Evolutionary conservation across 164 flowering plant genomes (phyloP), one percentile per base, ranked within the genome.

Genomic region (Nelumbo lutea): DNA sequence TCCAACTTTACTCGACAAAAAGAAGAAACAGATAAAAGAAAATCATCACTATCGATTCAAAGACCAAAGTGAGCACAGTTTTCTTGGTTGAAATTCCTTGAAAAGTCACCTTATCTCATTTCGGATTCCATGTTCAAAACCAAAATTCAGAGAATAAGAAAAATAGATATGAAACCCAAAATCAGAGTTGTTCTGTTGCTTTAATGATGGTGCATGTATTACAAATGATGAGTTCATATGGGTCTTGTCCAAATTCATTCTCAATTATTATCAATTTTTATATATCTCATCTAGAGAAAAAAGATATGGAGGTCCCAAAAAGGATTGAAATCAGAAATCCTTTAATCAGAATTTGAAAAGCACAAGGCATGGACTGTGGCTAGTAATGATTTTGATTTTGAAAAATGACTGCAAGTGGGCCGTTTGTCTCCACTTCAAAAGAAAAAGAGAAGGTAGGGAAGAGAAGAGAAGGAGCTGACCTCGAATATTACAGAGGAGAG

Each of bases 401-500:
- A 44, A 55, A 41, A 27, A 27, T 3, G 45, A 38, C 53, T 43
- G 50, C 59, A 57, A 51, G 13, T 51, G 47, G 67, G 51, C 59
- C 64, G 5, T 65, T 14, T 51, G 1, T 48, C 46, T 64, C 46
- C 61, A 42, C 48, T 68, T 0, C 13, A 61, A 64, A 65, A 6
- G 13, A 13, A 44, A 46, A 40, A 62, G 57, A 72, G 46, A 61
- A 46, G 51, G 62, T 62, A 51, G 60, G 4, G 43, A 42, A 41
- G 41, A 27, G 6, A 6, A 42, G 44, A 43, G 48, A 59, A 27
- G 8, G 9, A 66, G 74, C 73, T 48, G 1, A 88, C 94, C 90
- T 73, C 47, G 61, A 88, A 90, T 38, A 80, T 75, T 3, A 90
- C 70, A 0, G 87, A 77, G 56, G 80, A 15, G 10, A 87, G 78